phyloP scores from a whole-genome alignment of 2,329 filamentous ascomycete genomes.

The Alternaria atra region DNA sequence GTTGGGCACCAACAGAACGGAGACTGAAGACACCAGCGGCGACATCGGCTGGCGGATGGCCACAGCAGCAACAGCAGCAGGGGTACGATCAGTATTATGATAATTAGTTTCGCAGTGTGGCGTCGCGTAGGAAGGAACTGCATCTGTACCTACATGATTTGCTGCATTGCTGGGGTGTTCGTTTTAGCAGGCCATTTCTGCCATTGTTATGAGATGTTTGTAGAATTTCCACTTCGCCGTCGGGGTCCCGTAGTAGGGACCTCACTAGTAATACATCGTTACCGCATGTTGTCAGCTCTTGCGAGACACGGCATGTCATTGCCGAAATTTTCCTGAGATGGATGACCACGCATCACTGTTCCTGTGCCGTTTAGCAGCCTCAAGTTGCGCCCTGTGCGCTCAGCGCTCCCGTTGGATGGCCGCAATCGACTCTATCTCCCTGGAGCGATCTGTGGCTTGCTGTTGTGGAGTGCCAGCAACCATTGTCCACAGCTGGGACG shows the following conservation, averaged over 20 bases:
- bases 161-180: constrained; percentile 38
- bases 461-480: constrained; percentile 37
- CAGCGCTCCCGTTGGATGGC: not conserved
- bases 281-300: constrained; percentile 3
- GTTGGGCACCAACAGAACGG: constrained; percentile 49
- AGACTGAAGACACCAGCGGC: constrained; percentile 51
- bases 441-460: constrained; percentile 24
- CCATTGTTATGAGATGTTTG: constrained; percentile 5
- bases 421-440: not conserved
- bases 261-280: constrained; percentile 25
- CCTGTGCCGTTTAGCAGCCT: constrained; percentile 4
- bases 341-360: constrained; percentile 1
- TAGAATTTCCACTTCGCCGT: constrained; percentile 10
- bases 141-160: constrained; percentile 40
- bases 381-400: constrained; percentile 7
- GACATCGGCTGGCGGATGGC: constrained; percentile 47
- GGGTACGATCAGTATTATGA: constrained; percentile 53
- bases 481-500: constrained; percentile 12
- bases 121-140: constrained; percentile 35
- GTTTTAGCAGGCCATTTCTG: constrained; percentile 15
- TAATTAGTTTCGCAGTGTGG: constrained; percentile 46
- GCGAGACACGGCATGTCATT: constrained; percentile 2
- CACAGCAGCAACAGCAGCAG: constrained; percentile 48
- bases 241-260: constrained; percentile 3
- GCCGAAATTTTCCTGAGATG: not conserved